Conservation (phyloP, 495 filamentous ascomycete genomes). For the Aspergillus leporis region DNA sequence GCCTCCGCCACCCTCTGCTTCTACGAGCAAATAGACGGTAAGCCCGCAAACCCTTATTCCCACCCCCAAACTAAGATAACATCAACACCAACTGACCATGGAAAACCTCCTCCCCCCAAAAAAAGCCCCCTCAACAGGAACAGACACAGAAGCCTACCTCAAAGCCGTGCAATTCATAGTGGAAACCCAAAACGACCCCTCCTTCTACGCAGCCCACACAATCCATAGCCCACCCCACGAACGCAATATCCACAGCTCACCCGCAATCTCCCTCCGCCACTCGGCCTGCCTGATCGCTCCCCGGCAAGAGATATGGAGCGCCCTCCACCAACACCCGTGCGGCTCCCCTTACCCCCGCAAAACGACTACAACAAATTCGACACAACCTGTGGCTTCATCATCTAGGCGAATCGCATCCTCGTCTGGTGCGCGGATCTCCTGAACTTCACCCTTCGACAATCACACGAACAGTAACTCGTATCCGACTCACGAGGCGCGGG, state of each 20-base stretch:
- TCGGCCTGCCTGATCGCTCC: conserved; percentile 33
- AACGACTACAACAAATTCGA: conserved; percentile 23
- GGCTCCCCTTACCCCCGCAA: conserved; percentile 16
- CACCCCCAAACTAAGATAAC: not conserved
- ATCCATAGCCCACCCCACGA: conserved; percentile 16
- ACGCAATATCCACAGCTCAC: not conserved
- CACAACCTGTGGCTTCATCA: conserved; percentile 24
- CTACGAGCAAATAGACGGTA: conserved; percentile 37
- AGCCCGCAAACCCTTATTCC: not conserved
- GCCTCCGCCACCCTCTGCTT: conserved; percentile 35
- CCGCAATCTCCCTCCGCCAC: conserved; percentile 24
- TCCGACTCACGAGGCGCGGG: not conserved
- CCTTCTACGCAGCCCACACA: conserved; percentile 13
- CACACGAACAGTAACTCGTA: not conserved
- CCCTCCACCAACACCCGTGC: conserved; percentile 31
- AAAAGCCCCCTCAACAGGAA: conserved; percentile 20
- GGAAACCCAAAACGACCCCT: conserved; percentile 9
- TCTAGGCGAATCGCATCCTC: conserved; percentile 30
- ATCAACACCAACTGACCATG: not conserved
- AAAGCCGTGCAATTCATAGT: conserved; percentile 19
- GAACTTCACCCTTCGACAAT: conserved; percentile 27
- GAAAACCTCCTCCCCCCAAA: too few species aligned
- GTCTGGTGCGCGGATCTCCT: conserved; percentile 28
- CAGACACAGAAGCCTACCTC: conserved; percentile 23
- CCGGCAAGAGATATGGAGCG: conserved; percentile 37